A percentile compares a stretch with the other conserved stretches of the same genome.
Conservation (phyloP, 768 basidiomycete genomes). For the Fistulinella prunicolor region DNA sequence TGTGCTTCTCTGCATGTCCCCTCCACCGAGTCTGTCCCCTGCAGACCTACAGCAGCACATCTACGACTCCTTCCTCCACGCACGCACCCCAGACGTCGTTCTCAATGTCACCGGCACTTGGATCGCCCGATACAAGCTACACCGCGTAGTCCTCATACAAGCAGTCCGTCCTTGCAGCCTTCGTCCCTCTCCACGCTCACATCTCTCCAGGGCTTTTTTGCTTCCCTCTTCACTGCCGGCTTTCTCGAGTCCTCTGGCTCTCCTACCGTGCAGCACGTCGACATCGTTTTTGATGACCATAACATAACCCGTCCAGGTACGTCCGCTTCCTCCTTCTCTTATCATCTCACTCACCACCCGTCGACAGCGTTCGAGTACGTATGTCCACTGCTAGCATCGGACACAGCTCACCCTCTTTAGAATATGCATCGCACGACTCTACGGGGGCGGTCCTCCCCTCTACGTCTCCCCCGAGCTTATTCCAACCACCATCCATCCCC, state of each 20-base stretch:
- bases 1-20: slow-evolving; percentile 29
- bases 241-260: slow-evolving; percentile 57
- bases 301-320: slow-evolving; percentile 87
- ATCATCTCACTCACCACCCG: slow-evolving; percentile 1
- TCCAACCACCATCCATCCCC: slow-evolving; percentile 63
- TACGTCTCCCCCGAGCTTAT: slow-evolving; percentile 62
- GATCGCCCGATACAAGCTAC: slow-evolving; percentile 74
- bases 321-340: slow-evolving; percentile 22
- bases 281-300: slow-evolving; percentile 73
- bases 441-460: slow-evolving; percentile 80
- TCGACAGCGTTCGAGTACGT: slow-evolving; percentile 84
- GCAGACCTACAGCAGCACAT: slow-evolving; percentile 70
- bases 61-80: slow-evolving; percentile 68
- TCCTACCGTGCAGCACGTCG: slow-evolving; percentile 48
- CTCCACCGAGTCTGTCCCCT: slow-evolving; percentile 45
- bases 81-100: slow-evolving; percentile 74
- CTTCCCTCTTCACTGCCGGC: slow-evolving; percentile 79
- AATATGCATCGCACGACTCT: slow-evolving; percentile 81
- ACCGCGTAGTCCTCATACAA: slow-evolving; percentile 86
- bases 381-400: neutral
- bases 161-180: slow-evolving; percentile 48
- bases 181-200: neutral
- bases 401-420: slow-evolving; percentile 38
- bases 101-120: slow-evolving; percentile 65
- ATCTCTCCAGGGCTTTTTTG: slow-evolving; percentile 72